Conservation (phyloP, 768 basidiomycete species). For the Tricholoma furcatifolium region DNA sequence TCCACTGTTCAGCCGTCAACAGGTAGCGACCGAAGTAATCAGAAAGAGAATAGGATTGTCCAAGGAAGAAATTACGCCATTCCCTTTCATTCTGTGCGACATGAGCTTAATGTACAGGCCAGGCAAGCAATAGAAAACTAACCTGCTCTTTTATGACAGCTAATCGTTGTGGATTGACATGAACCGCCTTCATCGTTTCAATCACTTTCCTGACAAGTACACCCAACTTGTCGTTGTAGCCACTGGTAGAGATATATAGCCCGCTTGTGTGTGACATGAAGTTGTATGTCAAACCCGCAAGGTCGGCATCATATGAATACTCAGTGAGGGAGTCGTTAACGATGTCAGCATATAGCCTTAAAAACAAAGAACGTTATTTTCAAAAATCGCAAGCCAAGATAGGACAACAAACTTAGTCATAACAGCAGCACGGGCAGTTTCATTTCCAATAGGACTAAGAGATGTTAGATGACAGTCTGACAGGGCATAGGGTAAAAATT, state of each 20-base stretch:
- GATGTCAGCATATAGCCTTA: slow-evolving; percentile 77
- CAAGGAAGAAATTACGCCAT: slow-evolving; percentile 86
- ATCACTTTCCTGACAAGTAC: slow-evolving; percentile 73
- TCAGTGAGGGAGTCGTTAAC: slow-evolving; percentile 89
- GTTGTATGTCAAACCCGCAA: slow-evolving; percentile 83
- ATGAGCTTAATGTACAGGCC: slow-evolving; percentile 1
- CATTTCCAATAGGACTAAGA: slow-evolving; percentile 54
- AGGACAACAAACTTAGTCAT: slow-evolving; percentile 58
- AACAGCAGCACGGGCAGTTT: slow-evolving; percentile 67
- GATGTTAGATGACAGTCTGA: background rate
- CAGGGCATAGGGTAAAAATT: background rate
- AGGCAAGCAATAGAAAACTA: slow-evolving; percentile 11
- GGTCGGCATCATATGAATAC: slow-evolving; percentile 87
- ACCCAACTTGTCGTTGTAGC: slow-evolving; percentile 91
- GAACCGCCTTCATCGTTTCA: slow-evolving; percentile 61
- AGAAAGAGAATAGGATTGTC: slow-evolving; percentile 77
- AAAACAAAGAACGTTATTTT: slow-evolving; percentile 1
- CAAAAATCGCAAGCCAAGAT: background rate
- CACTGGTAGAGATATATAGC: slow-evolving; percentile 64
- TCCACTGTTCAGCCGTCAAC: slow-evolving; percentile 72
- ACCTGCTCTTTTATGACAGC: slow-evolving; percentile 86
- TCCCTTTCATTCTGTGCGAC: slow-evolving; percentile 61
- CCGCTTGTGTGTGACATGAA: slow-evolving; percentile 64
- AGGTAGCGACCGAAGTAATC: slow-evolving; percentile 75
- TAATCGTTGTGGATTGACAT: slow-evolving; percentile 70